Conservation (phyloP, 208 protist genomes). For the Trichomonas tenax region DNA sequence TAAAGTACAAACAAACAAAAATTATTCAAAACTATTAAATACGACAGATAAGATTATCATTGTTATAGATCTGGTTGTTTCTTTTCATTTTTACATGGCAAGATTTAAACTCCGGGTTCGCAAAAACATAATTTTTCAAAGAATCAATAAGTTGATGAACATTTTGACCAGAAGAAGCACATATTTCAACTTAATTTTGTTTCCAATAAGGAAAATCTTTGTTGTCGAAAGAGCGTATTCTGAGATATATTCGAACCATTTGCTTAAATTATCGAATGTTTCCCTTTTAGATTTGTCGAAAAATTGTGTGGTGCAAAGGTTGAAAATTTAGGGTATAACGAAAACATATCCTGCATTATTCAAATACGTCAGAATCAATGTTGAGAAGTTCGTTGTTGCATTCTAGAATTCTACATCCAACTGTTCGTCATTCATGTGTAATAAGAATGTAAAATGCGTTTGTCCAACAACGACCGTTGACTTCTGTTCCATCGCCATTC, state of each 20-base stretch:
- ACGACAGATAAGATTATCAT: too few relatives aligned
- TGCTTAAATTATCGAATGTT: not conserved
- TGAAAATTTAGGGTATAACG: too few relatives aligned
- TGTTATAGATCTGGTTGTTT: not conserved
- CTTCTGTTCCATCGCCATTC: not conserved
- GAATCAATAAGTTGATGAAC: not conserved
- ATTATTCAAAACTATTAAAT: too few relatives aligned
- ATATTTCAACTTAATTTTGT: not conserved
- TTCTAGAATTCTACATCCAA: not conserved
- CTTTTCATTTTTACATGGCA: not conserved
- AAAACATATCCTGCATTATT: not conserved
- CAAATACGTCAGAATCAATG: not conserved
- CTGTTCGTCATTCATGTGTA: not conserved
- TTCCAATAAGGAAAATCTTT: not conserved
- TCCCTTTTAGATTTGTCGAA: not conserved
- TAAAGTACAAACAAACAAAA: too few relatives aligned
- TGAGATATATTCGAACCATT: not conserved
- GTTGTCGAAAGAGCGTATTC: not conserved
- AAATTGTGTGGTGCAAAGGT: too few relatives aligned
- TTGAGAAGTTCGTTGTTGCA: not conserved
- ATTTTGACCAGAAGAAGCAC: not conserved
- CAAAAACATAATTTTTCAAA: not conserved
- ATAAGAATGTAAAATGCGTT: not conserved
- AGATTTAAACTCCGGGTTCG: not conserved
- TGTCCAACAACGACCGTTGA: not conserved